Evolutionary conservation across 495 filamentous ascomycete species (phyloP).

Genomic region (Cercophora samala): DNA sequence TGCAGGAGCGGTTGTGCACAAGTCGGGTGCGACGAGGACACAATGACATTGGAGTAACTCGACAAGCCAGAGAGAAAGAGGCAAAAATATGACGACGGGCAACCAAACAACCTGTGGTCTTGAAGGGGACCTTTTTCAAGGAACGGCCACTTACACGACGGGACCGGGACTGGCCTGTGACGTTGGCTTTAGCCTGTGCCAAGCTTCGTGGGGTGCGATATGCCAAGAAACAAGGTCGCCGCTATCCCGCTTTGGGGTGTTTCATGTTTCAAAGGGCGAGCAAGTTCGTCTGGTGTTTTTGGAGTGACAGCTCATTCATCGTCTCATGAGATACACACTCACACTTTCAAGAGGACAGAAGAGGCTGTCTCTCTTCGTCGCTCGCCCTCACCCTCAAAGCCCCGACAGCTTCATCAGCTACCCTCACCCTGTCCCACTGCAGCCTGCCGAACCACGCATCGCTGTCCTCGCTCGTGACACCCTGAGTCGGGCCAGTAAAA

Average conservation of each 20-base stretch:
- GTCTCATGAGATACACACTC: not conserved
- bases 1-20: not conserved
- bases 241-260: not conserved
- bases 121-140: too few relatives aligned
- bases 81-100: constrained; percentile 10
- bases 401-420: constrained; percentile 24
- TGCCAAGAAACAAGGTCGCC: not conserved
- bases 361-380: not conserved
- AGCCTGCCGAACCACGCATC: constrained; percentile 16
- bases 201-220: not conserved
- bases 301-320: not conserved
- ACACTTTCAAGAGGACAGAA: not conserved
- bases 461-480: not conserved
- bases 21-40: not conserved
- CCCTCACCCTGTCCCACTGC: constrained; percentile 27
- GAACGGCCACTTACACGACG: not conserved
- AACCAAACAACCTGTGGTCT: too few relatives aligned
- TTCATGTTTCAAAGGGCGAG: not conserved
- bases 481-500: constrained; percentile 29
- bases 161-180: not conserved
- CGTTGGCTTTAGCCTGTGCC: not conserved
- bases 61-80: not conserved
- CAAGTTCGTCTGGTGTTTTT: not conserved
- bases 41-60: not conserved
- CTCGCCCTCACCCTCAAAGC: not conserved